Evolutionary conservation across 2,329 filamentous ascomycete species (phyloP), one percentile per base, ranked within the genome.

Genomic region (Aspergillus fructus): DNA sequence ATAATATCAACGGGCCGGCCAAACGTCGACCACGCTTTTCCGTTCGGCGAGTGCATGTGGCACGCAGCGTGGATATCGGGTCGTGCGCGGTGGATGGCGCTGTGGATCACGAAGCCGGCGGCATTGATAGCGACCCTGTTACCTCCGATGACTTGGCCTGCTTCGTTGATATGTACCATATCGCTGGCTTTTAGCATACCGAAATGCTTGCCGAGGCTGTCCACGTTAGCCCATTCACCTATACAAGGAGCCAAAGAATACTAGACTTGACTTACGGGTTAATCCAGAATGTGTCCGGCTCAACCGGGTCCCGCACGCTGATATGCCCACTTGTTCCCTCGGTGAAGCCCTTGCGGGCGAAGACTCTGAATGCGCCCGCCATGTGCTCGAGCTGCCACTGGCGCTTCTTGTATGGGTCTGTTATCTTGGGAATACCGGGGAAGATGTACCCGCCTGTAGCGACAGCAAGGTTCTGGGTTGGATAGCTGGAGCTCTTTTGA

Each of bases 31-130:
- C 73, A 81, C 0, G 76, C 73, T 39, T 74, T 68, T 1, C 79
- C 79, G 50, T 77, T 77, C 9, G 76, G 74, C n/a, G 68, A 73
- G 63, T 81, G 79, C 34, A 68, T 70, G 61, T 81, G 79, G 34
- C 74, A 76, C 0, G 76, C 79, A 24, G 76, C 77, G 45, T 74
- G 68, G 6, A 81, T 70, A 55, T 81, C 78, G 3, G 78, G 78
- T 11, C 79, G 68, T 1, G 70, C 71, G 12, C 69, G 64, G 56
- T 81, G 79, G 41, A 81, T 79, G 60, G 76, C 77, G 53, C 72
- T 65, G 62, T 81, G 79, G 49, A 81, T 81, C 66, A 76, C 76
- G 62, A 78, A 80, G 0, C 75, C 79, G 0, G 79, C 78, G 0
- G 72, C 72, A 59, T 81, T 80, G 39, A 79, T 68, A 8, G 45